phyloP scores from a whole-genome alignment of 1,139 yeast species.

The Pichia cactophila region DNA sequence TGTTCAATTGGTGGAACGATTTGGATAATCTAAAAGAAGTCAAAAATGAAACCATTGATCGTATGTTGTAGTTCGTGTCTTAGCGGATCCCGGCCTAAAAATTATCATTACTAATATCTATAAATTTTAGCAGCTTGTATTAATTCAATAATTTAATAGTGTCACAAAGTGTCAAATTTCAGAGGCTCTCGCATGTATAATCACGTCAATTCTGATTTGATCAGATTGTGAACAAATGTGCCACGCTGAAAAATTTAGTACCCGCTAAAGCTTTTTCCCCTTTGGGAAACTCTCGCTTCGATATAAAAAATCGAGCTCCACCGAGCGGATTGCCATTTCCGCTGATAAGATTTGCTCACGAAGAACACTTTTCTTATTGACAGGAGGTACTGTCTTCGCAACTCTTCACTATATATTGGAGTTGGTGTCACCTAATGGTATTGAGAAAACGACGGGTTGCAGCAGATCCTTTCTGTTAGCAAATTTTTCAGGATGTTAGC shows the following conservation, averaged over 20 bases:
- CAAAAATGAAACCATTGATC: slow-evolving; percentile 40
- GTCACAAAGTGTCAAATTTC: background rate
- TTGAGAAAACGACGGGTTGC: no score
- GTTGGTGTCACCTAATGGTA: no score
- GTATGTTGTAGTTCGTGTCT: slow-evolving; percentile 30
- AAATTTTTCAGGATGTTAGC: background rate
- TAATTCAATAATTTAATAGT: background rate
- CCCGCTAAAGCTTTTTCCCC: background rate
- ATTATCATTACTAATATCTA: background rate
- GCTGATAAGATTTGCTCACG: background rate
- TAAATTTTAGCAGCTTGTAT: background rate
- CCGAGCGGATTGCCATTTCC: background rate
- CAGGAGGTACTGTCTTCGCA: background rate
- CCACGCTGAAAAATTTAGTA: no score
- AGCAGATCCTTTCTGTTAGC: no score
- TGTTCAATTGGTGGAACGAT: slow-evolving; percentile 91
- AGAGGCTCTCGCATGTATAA: no score
- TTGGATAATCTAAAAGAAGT: slow-evolving; percentile 48
- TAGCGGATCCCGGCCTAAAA: no score
- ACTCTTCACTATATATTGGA: background rate
- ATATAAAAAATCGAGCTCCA: background rate
- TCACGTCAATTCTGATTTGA: background rate
- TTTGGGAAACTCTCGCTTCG: background rate
- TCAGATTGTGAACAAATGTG: no score
- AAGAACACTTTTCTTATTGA: no score